These are phyloP conservation scores for Microcos paniculata DNA, from an alignment of 345 rosid genomes.

Conservation along the genomic window DNA sequence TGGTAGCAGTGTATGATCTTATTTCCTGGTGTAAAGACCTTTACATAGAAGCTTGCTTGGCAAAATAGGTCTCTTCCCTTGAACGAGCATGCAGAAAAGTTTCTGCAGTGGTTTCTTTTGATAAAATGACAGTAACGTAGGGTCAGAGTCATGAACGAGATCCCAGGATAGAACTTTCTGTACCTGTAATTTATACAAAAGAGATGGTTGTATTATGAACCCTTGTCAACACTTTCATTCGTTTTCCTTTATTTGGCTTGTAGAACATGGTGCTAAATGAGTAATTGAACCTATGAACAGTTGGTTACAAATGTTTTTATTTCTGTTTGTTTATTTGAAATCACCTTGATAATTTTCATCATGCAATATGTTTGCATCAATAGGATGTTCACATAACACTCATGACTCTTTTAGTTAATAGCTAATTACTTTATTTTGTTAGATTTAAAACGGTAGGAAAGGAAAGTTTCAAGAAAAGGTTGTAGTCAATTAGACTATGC, in stretches of 20 bases:
- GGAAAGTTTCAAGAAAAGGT: background rate
- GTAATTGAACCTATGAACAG: background rate
- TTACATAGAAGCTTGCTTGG: background rate
- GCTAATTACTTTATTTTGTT: background rate
- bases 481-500: background rate
- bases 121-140: background rate
- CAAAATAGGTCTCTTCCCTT: background rate
- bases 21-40: background rate
- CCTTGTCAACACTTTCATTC: background rate
- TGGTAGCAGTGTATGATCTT: background rate
- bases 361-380: conserved; percentile 1
- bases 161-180: background rate
- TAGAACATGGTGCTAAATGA: background rate
- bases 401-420: background rate
- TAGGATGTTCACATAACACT: background rate
- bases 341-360: background rate
- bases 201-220: background rate
- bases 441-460: background rate
- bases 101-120: background rate
- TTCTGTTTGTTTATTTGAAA: background rate
- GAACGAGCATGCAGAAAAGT: background rate
- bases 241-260: background rate
- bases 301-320: background rate
- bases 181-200: background rate
- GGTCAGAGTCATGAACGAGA: background rate